These are phyloP conservation scores for Chenopodium suecicum DNA, from an alignment of 148 eudicot species.

Conservation along the genomic window DNA sequence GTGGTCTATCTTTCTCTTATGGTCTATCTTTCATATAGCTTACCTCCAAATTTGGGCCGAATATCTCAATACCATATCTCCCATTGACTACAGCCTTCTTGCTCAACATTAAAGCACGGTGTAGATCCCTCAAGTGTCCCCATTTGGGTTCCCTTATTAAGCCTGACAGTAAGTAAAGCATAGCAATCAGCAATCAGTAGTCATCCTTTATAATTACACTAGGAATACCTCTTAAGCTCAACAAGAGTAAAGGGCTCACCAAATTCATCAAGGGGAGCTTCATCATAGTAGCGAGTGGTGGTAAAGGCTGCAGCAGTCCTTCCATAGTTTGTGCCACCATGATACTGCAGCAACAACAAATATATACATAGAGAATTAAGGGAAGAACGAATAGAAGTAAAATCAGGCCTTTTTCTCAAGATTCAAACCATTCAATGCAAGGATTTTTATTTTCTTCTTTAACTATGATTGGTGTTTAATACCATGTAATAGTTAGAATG, in stretches of 20 bases:
- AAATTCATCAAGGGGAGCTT: conserved; percentile 90
- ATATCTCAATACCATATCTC: conserved; percentile 22
- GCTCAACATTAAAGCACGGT: conserved; percentile 52
- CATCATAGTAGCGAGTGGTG: conserved; percentile 89
- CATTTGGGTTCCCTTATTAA: conserved; percentile 73
- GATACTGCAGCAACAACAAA: conserved; percentile 44
- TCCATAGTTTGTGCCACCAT: conserved; percentile 88
- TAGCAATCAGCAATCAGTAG: not conserved
- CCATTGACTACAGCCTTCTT: conserved; percentile 66
- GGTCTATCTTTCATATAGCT: not conserved
- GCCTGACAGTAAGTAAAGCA: conserved; percentile 35
- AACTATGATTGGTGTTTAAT: conserved; percentile 1
- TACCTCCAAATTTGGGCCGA: conserved; percentile 48
- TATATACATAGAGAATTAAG: not conserved
- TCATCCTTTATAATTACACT: not conserved
- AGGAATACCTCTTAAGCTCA: not conserved
- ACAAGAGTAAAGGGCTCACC: conserved; percentile 40
- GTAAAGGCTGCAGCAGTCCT: conserved; percentile 68
- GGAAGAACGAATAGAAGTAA: not conserved
- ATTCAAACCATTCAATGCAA: not conserved
- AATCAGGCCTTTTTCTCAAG: not conserved
- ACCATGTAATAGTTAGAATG: conserved; percentile 90
- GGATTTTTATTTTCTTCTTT: no score
- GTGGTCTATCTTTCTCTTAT: not conserved
- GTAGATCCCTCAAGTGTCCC: conserved; percentile 78